These are phyloP conservation scores for Hypomyces perniciosus DNA, from an alignment of 2,329 filamentous ascomycete species.

Conservation along the genomic window DNA sequence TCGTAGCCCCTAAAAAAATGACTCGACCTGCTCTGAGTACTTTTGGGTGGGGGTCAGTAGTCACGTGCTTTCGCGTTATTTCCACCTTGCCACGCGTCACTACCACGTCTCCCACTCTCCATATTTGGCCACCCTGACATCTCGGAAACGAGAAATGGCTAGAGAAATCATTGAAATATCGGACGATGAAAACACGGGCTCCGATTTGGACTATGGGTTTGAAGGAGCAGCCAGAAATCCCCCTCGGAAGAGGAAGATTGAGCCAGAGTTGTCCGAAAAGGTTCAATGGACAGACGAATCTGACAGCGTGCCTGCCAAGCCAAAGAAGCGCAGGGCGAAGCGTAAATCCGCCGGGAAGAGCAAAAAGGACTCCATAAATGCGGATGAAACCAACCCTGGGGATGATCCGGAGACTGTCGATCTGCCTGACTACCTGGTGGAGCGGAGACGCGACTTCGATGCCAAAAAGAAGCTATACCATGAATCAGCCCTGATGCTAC, in stretches of 20 bases:
- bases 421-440: slow-evolving; percentile 67
- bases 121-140: not conserved
- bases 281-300: slow-evolving; percentile 55
- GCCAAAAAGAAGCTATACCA: slow-evolving; percentile 51
- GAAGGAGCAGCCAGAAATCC: slow-evolving; percentile 7
- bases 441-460: slow-evolving; percentile 66
- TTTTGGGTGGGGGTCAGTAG: not conserved
- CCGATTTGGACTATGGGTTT: slow-evolving; percentile 15
- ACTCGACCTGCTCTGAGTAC: no score
- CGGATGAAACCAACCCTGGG: slow-evolving; percentile 31
- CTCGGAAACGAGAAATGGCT: slow-evolving; percentile 6
- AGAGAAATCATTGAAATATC: slow-evolving; percentile 21
- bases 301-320: slow-evolving; percentile 50
- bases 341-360: slow-evolving; percentile 26
- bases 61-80: not conserved
- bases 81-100: not conserved
- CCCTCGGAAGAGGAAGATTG: slow-evolving; percentile 33
- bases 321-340: slow-evolving; percentile 35
- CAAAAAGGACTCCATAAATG: slow-evolving; percentile 20
- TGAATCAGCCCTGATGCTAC: slow-evolving; percentile 65
- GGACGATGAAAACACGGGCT: slow-evolving; percentile 20
- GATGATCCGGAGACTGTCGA: slow-evolving; percentile 45
- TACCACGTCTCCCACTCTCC: not conserved
- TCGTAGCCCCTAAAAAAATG: no score
- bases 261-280: slow-evolving; percentile 35